Evolutionary conservation across 768 basidiomycete genomes (phyloP), one percentile per base, ranked within the genome.

Genomic region (Tricholoma sp.): DNA sequence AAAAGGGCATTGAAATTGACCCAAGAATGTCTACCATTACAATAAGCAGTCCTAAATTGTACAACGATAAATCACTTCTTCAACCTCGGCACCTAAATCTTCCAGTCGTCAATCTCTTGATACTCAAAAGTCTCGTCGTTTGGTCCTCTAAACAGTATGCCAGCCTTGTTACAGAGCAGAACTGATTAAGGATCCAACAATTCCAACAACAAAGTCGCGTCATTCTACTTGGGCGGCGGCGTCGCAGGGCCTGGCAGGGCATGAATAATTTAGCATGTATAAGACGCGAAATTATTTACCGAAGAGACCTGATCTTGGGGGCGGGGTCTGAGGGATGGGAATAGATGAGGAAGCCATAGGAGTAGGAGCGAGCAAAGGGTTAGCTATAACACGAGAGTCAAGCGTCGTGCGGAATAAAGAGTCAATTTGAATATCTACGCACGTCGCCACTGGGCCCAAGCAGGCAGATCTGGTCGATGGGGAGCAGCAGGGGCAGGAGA

Each of bases 361-460:
- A 2, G 74, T 70, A 0, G 86, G 86, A 1, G 80, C 75, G 8
- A 87, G 64, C 5, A 83, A 66, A 3, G 87, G 85, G 64, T 89
- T 88, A 3, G 89, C 88, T 89, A 63, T 6, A 53, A 12, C 31
- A 52, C 8, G 8, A n/a, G n/a, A 29, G 2, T 7, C 18, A 29
- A 49, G 34, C 6, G 21, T 39, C 11, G 45, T 31, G n/a, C n/a
- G 57, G 39, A 59, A n/a, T 19, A 52, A 21, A 22, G 50, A 45
- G 12, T 50, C n/a, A 4, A 19, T 54, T 39, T 46, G 37, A 52
- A 35, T 34, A 50, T 22, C 10, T 6, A 77, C 83, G 54, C 67
- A 92, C 89, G 90, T 76, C 84, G 79, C 90, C 89, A 92, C 63
- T 91, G 88, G 0, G 89, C 83, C 90, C 90, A 92, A 1, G 90